Conservation (phyloP, 2,329 filamentous ascomycete genomes). For the Xylariaceae sp. region DNA sequence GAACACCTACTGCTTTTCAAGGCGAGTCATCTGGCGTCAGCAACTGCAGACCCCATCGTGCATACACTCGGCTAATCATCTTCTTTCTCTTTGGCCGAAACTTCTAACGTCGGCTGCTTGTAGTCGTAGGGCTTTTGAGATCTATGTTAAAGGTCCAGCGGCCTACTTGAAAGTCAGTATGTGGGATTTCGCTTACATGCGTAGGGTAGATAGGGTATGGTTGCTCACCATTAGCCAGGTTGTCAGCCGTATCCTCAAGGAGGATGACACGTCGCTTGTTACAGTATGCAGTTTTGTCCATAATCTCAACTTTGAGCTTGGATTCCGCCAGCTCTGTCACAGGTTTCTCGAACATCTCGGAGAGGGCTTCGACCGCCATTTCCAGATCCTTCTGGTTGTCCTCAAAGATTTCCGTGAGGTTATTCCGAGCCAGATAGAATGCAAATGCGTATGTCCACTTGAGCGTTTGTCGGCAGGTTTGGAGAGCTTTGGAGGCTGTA, state of each 20-base stretch:
- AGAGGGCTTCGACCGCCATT: slow-evolving; percentile 92
- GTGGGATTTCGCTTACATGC: not conserved
- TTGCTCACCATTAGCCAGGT: slow-evolving; percentile 75
- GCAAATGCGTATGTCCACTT: slow-evolving; percentile 99
- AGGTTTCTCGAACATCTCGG: slow-evolving; percentile 99
- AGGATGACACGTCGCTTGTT: slow-evolving; percentile 87
- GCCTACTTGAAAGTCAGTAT: slow-evolving; percentile 17
- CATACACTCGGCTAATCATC: no score
- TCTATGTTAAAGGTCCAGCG: slow-evolving; percentile 33
- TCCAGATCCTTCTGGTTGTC: slow-evolving; percentile 98
- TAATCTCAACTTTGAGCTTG: slow-evolving; percentile 96
- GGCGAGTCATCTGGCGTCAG: not conserved
- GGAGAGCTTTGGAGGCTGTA: slow-evolving; percentile 85
- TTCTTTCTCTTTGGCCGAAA: no score
- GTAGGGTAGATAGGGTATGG: slow-evolving; percentile 2
- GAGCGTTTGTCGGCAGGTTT: slow-evolving; percentile 94
- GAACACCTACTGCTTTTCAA: no score
- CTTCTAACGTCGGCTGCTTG: slow-evolving; percentile 15
- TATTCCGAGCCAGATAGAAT: slow-evolving; percentile 94
- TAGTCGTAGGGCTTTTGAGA: slow-evolving; percentile 19
- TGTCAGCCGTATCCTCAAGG: slow-evolving; percentile 88
- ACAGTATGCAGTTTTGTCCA: slow-evolving; percentile 98
- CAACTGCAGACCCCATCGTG: not conserved
- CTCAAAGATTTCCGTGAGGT: slow-evolving; percentile 94
- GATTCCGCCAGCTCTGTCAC: slow-evolving; percentile 76